Evolutionary conservation across 2,329 filamentous ascomycete species (phyloP).

Genomic region (Aureobasidium sp.): DNA sequence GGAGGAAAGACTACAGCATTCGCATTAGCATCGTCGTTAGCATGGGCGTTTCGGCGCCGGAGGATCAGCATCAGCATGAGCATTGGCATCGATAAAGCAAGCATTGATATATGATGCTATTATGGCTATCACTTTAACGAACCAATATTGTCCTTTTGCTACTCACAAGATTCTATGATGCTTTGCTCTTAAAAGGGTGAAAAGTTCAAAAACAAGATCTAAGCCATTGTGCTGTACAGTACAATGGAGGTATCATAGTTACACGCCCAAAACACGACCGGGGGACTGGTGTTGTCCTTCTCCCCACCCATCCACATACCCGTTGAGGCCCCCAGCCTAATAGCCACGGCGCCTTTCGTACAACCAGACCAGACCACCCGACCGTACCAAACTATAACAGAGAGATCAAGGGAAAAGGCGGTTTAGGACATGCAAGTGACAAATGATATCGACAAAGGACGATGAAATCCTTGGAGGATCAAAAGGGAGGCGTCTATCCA

Average conservation of each 20-base stretch:
- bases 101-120: not conserved
- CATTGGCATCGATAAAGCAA: not conserved
- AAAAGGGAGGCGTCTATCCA: not conserved
- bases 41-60: not conserved
- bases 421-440: not conserved
- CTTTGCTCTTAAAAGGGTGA: not conserved
- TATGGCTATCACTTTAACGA: not conserved
- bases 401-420: no score
- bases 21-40: not conserved
- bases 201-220: not conserved
- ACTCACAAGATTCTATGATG: no score
- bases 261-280: not conserved
- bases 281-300: not conserved
- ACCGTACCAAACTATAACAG: not conserved
- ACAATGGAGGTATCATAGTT: not conserved
- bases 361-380: not conserved
- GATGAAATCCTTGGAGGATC: not conserved
- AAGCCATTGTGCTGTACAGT: not conserved
- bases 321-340: not conserved
- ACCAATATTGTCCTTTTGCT: no score
- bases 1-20: not conserved
- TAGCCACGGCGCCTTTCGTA: not conserved
- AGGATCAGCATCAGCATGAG: not conserved
- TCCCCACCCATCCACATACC: not conserved
- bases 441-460: not conserved